Evolutionary conservation across 164 flowering plant genomes (phyloP), one percentile per base, ranked within the genome.

Genomic region (Tinospora cordifolia): DNA sequence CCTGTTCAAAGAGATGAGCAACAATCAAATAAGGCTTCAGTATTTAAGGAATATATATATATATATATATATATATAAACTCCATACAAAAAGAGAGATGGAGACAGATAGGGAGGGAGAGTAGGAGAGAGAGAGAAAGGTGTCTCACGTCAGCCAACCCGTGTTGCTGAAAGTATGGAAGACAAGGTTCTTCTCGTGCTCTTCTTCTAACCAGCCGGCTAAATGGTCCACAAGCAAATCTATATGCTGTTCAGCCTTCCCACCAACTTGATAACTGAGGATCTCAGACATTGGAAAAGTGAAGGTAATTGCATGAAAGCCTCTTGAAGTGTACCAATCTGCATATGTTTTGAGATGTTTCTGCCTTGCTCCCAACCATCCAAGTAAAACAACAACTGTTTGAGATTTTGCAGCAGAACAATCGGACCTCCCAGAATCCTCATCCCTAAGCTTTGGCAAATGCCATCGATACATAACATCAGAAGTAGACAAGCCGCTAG

Each of bases 321-420:
- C 98, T 81, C 84, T 92, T 7, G 97, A 87, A 34, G 98, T 88
- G 70, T 95, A 92, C 96, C 93, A 92, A 63, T 92, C 97, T 19
- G 98, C 98, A 83, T 92, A 95, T 81, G 75, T 86, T 70, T 83
- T 88, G 65, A 95, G 80, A 84, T 95, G 99, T 74, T 88, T 92
- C 84, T 95, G 98, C 83, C 87, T 90, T 15, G 99, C 88, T 36
- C 99, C 99, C 79, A 95, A 79, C 99, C 98, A 95, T 68, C 99
- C 99, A 14, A 95, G 88, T 81, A 95, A 82, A 75, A 95, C 93
- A 60, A 95, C 98, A 26, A 92, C 96, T 0, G 94, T 92, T 77
- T 78, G 81, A 49, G 90, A 82, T 76, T 90, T 92, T 27, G 68
- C 87, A 2, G 84, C 80, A 0, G 79, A 86, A 80, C 95, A 89